Evolutionary conservation across 164 flowering plant genomes (phyloP), one percentile per base, ranked within the genome.

Genomic region (Echeveria elegans): DNA sequence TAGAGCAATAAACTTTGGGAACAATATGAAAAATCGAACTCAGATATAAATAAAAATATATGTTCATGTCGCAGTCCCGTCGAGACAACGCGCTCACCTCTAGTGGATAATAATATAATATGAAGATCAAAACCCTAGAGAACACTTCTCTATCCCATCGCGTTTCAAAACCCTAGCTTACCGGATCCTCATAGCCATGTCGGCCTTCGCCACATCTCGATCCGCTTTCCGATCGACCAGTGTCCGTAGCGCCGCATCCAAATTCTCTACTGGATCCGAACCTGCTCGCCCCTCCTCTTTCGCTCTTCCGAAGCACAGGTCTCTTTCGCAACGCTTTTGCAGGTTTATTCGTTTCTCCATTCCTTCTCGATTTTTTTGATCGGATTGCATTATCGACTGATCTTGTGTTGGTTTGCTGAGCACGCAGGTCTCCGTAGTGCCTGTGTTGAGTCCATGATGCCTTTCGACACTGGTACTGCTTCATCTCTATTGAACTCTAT

Each of bases 381-480:
- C 31, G 19, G 47, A 1, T 62, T 34, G 43, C 1, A 2, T 3
- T 47, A 11, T 21, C 3, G 31, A 23, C 52, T 41, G 5, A 50
- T 26, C 8, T n/a, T 52, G 8, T n/a, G 29, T 10, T 56, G 64
- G 9, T 14, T 30, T 38, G 8, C 28, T 52, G 2, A 9, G 3
- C 23, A 29, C 21, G 9, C 74, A 88, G 96, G 80, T 79, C 84
- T 23, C 86, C 31, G 83, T 89, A 87, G 91, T 76, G 47, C 16
- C 16, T 79, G 83, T 43, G 78, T 87, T 41, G 88, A 85, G 26
- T 73, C 95, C 11, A 70, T 88, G 86, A 75, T 91, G 70, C 97
- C 97, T 10, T 83, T 77, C 75, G 93, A 91, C 80, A 81, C 90
- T 15, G 91, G 93, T 23, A 88, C 95, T 29, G 92, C 97, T 63